Conservation (phyloP, 805 yeast genomes). For the Yarrowia bubula region DNA sequence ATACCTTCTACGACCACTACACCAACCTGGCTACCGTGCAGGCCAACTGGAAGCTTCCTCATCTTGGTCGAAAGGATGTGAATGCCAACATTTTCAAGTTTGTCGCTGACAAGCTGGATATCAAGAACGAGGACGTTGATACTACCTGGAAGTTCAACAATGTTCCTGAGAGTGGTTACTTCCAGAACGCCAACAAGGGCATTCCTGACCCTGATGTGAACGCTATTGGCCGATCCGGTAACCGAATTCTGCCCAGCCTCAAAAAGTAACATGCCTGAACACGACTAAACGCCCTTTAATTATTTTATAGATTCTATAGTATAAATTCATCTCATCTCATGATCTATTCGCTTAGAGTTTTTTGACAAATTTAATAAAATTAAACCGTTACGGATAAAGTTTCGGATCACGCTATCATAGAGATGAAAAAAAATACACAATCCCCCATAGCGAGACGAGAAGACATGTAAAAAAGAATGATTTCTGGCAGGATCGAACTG, state of each 20-base stretch:
- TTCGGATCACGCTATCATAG: background rate
- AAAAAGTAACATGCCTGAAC: constrained; percentile 6
- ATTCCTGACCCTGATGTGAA: constrained; percentile 18
- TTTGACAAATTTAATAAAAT: too few relatives aligned
- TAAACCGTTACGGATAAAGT: background rate
- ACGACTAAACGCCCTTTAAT: background rate
- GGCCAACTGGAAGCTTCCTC: constrained; percentile 51
- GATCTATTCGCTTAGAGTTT: too few relatives aligned
- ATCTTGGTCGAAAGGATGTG: constrained; percentile 52
- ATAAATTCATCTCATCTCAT: background rate
- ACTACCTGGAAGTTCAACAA: constrained; percentile 15
- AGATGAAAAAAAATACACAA: background rate
- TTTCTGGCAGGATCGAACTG: constrained; percentile 92
- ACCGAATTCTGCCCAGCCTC: constrained; percentile 14
- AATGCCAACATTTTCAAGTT: constrained; percentile 49
- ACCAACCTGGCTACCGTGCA: constrained; percentile 50
- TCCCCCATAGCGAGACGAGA: background rate
- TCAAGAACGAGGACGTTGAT: constrained; percentile 15
- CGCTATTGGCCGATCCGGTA: constrained; percentile 19
- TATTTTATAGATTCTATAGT: background rate
- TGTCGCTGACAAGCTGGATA: constrained; percentile 42
- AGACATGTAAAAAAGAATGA: constrained; percentile 1
- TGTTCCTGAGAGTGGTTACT: background rate
- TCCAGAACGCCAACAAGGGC: background rate
- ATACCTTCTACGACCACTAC: constrained; percentile 53